These are phyloP conservation scores for Chlorella sorokiniana DNA, from an alignment of 139 green algal species.

Conservation along the genomic window DNA sequence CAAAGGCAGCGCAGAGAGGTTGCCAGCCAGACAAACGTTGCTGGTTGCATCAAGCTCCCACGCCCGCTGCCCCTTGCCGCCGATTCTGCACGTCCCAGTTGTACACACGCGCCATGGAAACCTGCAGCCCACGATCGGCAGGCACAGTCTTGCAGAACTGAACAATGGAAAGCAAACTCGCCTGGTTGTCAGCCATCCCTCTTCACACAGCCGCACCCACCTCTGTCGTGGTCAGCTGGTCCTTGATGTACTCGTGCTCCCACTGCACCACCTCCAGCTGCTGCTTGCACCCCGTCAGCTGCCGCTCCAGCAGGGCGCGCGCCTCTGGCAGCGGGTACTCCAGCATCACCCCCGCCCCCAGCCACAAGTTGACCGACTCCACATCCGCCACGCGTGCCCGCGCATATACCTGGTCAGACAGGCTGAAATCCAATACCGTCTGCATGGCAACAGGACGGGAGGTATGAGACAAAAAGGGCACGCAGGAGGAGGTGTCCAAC, in stretches of 20 bases:
- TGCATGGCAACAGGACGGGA: background rate
- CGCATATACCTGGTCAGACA: slow-evolving; percentile 71
- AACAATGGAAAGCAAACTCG: background rate
- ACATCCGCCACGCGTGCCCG: slow-evolving; percentile 57
- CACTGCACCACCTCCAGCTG: slow-evolving; percentile 48
- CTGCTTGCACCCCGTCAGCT: slow-evolving; percentile 49
- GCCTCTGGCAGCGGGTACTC: slow-evolving; percentile 79
- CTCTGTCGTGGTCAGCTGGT: slow-evolving; percentile 76
- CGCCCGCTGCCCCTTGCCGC: background rate
- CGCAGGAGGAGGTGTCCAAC: background rate
- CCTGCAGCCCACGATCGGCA: slow-evolving; percentile 30
- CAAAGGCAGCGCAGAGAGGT: too few relatives aligned
- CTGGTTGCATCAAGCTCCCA: background rate
- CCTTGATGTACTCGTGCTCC: slow-evolving; percentile 65
- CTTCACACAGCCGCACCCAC: slow-evolving; percentile 7
- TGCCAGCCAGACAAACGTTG: background rate
- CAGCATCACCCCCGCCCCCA: slow-evolving; percentile 85
- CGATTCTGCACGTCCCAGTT: slow-evolving; percentile 72
- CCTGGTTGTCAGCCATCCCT: too few relatives aligned
- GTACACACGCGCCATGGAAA: slow-evolving; percentile 82
- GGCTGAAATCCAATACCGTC: slow-evolving; percentile 64
- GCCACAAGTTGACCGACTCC: slow-evolving; percentile 72
- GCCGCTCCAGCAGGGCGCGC: slow-evolving; percentile 53
- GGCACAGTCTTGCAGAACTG: background rate
- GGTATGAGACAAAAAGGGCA: background rate